Conservation (phyloP, 2,329 filamentous ascomycete genomes). For the Paecilomyces dactylethromorphus region DNA sequence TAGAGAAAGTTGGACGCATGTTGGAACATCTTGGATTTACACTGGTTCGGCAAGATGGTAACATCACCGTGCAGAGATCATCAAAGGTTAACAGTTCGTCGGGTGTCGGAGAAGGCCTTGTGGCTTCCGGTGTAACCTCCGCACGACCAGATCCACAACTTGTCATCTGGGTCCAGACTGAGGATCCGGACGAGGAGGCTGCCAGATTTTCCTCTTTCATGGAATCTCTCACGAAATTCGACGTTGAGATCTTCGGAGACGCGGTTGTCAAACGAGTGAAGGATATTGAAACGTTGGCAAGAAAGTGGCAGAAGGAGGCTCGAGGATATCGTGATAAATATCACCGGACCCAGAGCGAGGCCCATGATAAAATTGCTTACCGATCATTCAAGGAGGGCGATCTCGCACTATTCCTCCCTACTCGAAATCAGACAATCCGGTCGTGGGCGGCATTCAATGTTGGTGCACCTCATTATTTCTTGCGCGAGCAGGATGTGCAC, state of each 20-base stretch:
- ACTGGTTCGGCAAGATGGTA: constrained; percentile 64
- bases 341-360: constrained; percentile 71
- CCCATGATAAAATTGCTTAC: constrained; percentile 93
- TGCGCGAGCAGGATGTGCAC: constrained; percentile 86
- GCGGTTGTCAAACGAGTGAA: constrained; percentile 83
- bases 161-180: constrained; percentile 74
- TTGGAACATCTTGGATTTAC: constrained; percentile 83
- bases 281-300: constrained; percentile 85
- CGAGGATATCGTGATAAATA: constrained; percentile 82
- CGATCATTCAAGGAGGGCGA: constrained; percentile 95
- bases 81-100: constrained; percentile 45
- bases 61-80: constrained; percentile 68
- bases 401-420: constrained; percentile 87
- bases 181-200: constrained; percentile 59
- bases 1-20: constrained; percentile 74
- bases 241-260: constrained; percentile 77
- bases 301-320: constrained; percentile 88
- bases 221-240: constrained; percentile 66
- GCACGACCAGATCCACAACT: constrained; percentile 59
- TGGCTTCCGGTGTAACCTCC: constrained; percentile 28
- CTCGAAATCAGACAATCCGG: constrained; percentile 84
- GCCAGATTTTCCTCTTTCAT: constrained; percentile 71
- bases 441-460: constrained; percentile 99
- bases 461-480: constrained; percentile 92
- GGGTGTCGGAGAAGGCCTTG: constrained; percentile 27